phyloP scores from a whole-genome alignment of 2,329 filamentous ascomycete genomes.

The Nothomitra cinnamomea region DNA sequence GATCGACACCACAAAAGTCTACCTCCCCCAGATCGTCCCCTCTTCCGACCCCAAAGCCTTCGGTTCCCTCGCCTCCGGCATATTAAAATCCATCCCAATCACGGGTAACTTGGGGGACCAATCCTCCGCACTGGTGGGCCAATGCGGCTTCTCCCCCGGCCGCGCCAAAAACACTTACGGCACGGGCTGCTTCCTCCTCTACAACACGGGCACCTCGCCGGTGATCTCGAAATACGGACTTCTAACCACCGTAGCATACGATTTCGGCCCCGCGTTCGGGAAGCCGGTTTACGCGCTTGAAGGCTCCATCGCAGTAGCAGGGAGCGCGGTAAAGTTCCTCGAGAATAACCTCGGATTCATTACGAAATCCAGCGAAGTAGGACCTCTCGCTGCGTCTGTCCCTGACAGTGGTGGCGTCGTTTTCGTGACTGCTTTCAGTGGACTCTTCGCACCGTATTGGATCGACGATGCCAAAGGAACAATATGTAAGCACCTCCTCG shows the following conservation, averaged over 20 bases:
- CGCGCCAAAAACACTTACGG: constrained; percentile 85
- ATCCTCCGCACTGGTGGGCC: constrained; percentile 70
- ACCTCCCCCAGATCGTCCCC: constrained; percentile 66
- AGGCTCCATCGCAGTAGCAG: constrained; percentile 68
- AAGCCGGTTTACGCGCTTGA: constrained; percentile 61
- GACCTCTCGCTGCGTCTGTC: constrained; percentile 44
- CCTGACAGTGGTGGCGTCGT: constrained; percentile 68
- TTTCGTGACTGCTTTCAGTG: constrained; percentile 81
- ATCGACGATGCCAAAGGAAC: constrained; percentile 85
- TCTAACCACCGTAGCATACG: constrained; percentile 73
- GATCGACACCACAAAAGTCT: constrained; percentile 53
- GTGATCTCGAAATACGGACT: constrained; percentile 73
- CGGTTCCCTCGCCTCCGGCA: constrained; percentile 46
- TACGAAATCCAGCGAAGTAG: constrained; percentile 43
- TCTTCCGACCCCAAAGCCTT: constrained; percentile 62
- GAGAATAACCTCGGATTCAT: constrained; percentile 49
- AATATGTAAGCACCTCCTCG: constrained; percentile 37
- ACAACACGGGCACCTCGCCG: constrained; percentile 72
- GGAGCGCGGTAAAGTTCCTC: constrained; percentile 62
- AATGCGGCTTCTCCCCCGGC: constrained; percentile 67
- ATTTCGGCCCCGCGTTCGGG: constrained; percentile 52
- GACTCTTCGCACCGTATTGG: constrained; percentile 87
- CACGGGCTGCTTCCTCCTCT: constrained; percentile 76
- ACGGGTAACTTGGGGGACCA: constrained; percentile 80
- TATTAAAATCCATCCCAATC: constrained; percentile 53